Conservation (phyloP, 2,329 filamentous ascomycete species). For the Trichophyton simii region DNA sequence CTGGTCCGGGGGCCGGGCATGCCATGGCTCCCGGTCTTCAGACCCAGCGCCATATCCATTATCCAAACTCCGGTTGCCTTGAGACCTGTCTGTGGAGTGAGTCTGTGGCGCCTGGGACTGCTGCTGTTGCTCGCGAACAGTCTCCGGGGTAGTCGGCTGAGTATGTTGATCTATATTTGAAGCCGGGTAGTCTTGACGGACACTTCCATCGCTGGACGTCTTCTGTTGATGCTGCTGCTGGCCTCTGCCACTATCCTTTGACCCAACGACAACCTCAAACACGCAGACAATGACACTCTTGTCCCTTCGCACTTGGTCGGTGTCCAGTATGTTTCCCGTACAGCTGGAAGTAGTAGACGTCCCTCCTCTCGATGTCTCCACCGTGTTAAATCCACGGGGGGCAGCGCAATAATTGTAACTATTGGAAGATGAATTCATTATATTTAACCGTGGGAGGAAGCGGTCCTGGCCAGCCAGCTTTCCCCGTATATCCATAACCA, state of each 20-base stretch:
- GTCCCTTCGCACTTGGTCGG: conserved; percentile 69
- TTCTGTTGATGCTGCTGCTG: conserved; percentile 31
- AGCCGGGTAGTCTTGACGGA: conserved; percentile 15
- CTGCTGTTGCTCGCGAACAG: not conserved
- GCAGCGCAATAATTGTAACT: conserved; percentile 34
- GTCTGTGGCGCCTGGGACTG: not conserved
- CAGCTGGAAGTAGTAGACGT: conserved; percentile 31
- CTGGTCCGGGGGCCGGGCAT: conserved; percentile 1
- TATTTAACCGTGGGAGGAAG: conserved; percentile 44
- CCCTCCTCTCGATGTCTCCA: conserved; percentile 20
- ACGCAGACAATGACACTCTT: conserved; percentile 82
- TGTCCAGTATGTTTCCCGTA: conserved; percentile 64
- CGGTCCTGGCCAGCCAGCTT: conserved; percentile 66
- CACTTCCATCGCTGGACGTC: conserved; percentile 15
- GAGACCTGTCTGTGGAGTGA: not conserved
- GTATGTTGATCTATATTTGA: conserved; percentile 20
- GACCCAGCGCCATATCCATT: conserved; percentile 3
- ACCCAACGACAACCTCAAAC: conserved; percentile 81
- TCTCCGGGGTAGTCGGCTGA: not conserved
- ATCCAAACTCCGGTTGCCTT: not conserved
- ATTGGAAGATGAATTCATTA: conserved; percentile 36
- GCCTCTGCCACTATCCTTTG: conserved; percentile 56
- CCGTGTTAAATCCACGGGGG: conserved; percentile 20
- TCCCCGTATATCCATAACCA: conserved; percentile 82
- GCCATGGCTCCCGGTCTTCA: conserved; percentile 2